Evolutionary conservation across 176 grass and related monocot species (phyloP).

Genomic region (Pontederia crassipes): DNA sequence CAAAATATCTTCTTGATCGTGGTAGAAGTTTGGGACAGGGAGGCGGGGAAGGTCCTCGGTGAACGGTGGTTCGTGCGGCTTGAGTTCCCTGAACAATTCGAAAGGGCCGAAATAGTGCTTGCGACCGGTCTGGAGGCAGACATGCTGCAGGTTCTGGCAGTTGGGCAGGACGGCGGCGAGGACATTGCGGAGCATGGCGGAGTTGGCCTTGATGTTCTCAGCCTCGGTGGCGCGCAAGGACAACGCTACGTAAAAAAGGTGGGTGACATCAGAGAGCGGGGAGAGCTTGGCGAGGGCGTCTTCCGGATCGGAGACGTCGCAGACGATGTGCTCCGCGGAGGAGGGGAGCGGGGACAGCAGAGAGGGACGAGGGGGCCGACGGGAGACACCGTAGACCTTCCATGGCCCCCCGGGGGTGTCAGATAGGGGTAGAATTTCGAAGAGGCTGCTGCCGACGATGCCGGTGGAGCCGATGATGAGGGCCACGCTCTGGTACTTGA

Average conservation of each 20-base stretch:
- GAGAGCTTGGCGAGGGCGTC: neutral
- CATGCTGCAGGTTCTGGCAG: neutral
- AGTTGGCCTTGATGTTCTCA: neutral
- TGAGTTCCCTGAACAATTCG: neutral
- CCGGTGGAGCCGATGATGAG: slow-evolving; percentile 61
- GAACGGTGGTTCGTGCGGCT: neutral
- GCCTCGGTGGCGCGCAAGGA: neutral
- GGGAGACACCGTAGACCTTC: slow-evolving; percentile 28
- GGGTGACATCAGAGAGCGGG: slow-evolving; percentile 2
- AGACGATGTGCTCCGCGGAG: neutral
- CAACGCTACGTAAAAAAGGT: slow-evolving; percentile 1
- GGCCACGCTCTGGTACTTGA: slow-evolving; percentile 43
- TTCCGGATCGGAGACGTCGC: neutral
- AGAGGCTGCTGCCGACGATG: slow-evolving; percentile 60
- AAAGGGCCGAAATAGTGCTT: slow-evolving; percentile 2
- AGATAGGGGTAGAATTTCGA: slow-evolving; percentile 69
- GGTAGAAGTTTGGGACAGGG: neutral
- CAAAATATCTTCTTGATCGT: slow-evolving; percentile 4
- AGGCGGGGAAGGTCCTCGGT: slow-evolving; percentile 4
- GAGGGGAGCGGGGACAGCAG: neutral
- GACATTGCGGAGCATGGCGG: slow-evolving; percentile 2
- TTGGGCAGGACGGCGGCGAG: slow-evolving; percentile 4
- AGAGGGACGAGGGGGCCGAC: slow-evolving; percentile 22
- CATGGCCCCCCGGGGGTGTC: slow-evolving; percentile 59
- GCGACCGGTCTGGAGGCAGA: slow-evolving; percentile 12